Base-by-base conservation (phyloP, 1,284 basidiomycete species). In the Apiotrichum domesticum region DNA sequence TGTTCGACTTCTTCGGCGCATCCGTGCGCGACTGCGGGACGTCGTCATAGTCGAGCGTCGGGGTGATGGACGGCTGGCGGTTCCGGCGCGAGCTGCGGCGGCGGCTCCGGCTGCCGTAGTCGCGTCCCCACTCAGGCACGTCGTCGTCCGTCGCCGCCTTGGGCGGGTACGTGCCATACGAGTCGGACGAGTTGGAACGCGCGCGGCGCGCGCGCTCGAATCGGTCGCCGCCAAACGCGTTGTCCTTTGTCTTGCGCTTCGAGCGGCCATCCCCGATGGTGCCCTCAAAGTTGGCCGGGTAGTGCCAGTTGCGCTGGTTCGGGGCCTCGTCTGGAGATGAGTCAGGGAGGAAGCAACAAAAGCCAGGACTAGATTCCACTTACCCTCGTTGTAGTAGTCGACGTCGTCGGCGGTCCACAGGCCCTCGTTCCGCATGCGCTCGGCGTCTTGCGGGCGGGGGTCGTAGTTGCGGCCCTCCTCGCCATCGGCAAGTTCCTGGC, bases 401-500 rank as follows among this genome's bases (percentile, higher is more conserved):
- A 74, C 72, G 46, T 77, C 77, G 33, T 71, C 62, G 40, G 62
- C 65, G 7, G 65, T 66, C 72, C 74, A 75, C 46, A 76, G 59
- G 6, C 73, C 73, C 59, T 71, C 72, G 54, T 65, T 67, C 35
- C 45, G 43, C 35, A 60, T 56, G 41, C 65, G 58, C 58, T 67
- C 62, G 34, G 53, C 50, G 51, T 66, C 57, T 46, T 67, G 65
- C 4, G 61, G 61, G 33, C 57, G 52, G 11, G 75, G 72, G 33
- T 66, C 66, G 62, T 76, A 76, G 59, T 77, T 73, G 14, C 58
- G 65, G 7, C 74, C 74, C 54, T 71, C 71, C 72, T 94, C 88
- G 6, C 90, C 91, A 56, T 89, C 90, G 69, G 85, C 91, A 66
- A 85, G 81, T 0, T 85, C 78, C 62, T 85, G 85, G 9, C 83